Conservation (phyloP, 129 eudicot genomes). For the Saussurea involucrata region DNA sequence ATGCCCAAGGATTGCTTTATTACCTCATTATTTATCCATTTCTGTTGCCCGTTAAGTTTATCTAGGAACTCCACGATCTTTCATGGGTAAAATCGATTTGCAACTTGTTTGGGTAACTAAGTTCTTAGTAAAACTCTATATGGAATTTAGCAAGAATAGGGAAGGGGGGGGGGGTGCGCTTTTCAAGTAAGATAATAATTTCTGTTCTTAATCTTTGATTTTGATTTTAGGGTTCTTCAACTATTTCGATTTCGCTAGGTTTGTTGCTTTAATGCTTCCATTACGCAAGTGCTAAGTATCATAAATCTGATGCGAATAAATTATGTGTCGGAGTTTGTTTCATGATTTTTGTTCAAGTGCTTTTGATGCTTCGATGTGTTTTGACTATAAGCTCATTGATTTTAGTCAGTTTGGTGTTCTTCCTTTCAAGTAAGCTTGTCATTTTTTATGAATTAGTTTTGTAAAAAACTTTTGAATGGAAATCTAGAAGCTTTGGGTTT, state of each 20-base stretch:
- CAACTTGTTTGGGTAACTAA: neutral
- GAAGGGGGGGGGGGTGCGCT: too few relatives aligned
- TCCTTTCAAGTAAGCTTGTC: neutral
- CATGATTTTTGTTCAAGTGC: neutral
- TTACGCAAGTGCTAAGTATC: too few relatives aligned
- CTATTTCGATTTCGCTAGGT: neutral
- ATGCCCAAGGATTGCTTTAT: neutral
- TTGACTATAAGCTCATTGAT: neutral
- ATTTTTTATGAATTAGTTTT: neutral
- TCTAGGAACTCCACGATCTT: too few relatives aligned
- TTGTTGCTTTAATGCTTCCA: neutral
- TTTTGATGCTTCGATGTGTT: neutral
- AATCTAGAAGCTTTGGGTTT: neutral
- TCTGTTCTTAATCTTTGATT: too few relatives aligned
- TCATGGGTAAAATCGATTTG: too few relatives aligned
- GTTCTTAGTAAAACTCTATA: conserved; percentile 18
- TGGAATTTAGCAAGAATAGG: neutral
- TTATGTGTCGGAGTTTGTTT: neutral
- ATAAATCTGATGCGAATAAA: neutral
- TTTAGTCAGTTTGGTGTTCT: neutral
- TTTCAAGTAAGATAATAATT: too few relatives aligned
- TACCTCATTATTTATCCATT: too few relatives aligned
- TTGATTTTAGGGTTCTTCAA: neutral
- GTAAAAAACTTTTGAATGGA: neutral
- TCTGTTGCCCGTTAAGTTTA: too few relatives aligned